Evolutionary conservation across 805 yeast species (phyloP).

Genomic region (Suhomyces emberorum): DNA sequence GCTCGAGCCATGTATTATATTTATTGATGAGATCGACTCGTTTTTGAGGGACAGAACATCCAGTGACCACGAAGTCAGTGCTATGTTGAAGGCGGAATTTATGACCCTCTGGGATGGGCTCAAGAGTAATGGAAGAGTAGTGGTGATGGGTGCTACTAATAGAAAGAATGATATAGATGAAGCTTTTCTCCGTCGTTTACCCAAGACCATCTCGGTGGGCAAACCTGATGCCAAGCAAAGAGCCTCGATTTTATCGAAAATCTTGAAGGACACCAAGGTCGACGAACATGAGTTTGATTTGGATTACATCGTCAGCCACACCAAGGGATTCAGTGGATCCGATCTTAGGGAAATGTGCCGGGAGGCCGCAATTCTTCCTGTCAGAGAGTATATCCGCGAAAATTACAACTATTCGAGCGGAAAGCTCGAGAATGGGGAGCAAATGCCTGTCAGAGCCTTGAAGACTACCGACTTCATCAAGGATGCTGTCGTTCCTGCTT

Average conservation of each 20-base stretch:
- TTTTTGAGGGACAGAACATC: constrained; percentile 82
- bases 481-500: constrained; percentile 13
- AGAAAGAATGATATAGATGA: constrained; percentile 87
- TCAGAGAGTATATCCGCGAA: constrained; percentile 73
- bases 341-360: constrained; percentile 89
- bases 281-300: constrained; percentile 57
- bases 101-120: constrained; percentile 98
- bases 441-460: constrained; percentile 58
- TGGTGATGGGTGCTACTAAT: constrained; percentile 94
- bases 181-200: constrained; percentile 90
- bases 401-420: constrained; percentile 49
- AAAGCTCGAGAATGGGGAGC: constrained; percentile 22
- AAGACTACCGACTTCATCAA: constrained; percentile 59
- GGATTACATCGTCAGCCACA: constrained; percentile 54
- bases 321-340: constrained; percentile 79
- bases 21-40: constrained; percentile 95
- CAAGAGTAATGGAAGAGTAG: constrained; percentile 67
- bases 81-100: constrained; percentile 91
- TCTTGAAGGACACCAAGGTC: constrained; percentile 62
- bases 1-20: constrained; percentile 89
- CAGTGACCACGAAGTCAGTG: constrained; percentile 91
- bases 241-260: constrained; percentile 60
- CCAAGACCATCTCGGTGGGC: constrained; percentile 78
- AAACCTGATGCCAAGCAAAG: constrained; percentile 72
- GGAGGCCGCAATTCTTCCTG: constrained; percentile 87